Evolutionary conservation across 179 eudicot species (phyloP), one percentile per base, ranked within the genome.

Genomic region (Actinidia arguta): DNA sequence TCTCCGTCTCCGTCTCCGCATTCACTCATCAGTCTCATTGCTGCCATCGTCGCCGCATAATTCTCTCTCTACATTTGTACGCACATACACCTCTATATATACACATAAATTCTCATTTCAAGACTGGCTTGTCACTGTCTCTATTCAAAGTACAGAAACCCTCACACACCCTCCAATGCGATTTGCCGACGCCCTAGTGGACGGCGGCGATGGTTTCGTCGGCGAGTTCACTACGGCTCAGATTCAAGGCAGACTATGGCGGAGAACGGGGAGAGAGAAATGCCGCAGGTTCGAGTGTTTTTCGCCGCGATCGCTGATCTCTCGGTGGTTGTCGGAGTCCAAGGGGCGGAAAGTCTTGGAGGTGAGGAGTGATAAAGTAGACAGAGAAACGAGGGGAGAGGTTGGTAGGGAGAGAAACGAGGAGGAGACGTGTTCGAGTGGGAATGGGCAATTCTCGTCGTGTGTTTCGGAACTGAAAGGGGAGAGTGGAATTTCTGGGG

Each of bases 221-320:
- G 59, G 59, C 54, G 69, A 7, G 6, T n/a, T n/a, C n/a, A n/a
- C n/a, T n/a, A n/a, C n/a, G n/a, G n/a, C n/a, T n/a, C n/a, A n/a
- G n/a, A n/a, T n/a, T n/a, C n/a, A n/a, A n/a, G 14, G 68, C 22
- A 76, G 84, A 81, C 36, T 54, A 50, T 22, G 59, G 22, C 54
- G 59, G 24, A 27, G 50, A 16, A 54, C 22, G 16, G 52, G 50
- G 80, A 62, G 81, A 6, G 61, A 58, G 70, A 18, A 66, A 27
- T 3, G 55, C 68, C 11, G 78, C 71, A 62, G 80, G 84, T 80
- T 84, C 84, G 22, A 12, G 6, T 78, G 73, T 8, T 75, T 87
- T 66, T 85, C 89, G 0, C 89, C 89, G 51, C 82, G 86, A 14
- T 52, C 80, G 58, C 83, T 82, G 8, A 78, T 88, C 27, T 81